These are phyloP conservation scores for Annona squamosa DNA, from an alignment of 164 flowering plant genomes.

Conservation along the genomic window DNA sequence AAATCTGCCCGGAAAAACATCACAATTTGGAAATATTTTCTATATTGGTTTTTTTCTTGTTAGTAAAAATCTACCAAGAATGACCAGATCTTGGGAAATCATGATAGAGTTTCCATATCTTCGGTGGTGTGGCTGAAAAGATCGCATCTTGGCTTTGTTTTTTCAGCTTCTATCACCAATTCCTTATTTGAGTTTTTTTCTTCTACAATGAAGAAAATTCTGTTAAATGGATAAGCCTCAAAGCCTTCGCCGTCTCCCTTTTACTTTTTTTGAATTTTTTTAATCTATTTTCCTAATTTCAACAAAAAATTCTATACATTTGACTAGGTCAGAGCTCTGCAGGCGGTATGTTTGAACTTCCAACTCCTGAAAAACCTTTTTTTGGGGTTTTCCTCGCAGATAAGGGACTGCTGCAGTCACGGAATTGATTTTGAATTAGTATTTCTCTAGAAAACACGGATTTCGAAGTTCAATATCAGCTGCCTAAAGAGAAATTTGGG, in stretches of 20 bases:
- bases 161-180: constrained; percentile 1
- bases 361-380: background rate
- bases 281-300: background rate
- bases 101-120: background rate
- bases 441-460: background rate
- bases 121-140: background rate
- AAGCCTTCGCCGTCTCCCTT: background rate
- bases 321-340: background rate
- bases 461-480: background rate
- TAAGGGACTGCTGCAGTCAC: background rate
- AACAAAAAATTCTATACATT: background rate
- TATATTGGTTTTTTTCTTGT: constrained; percentile 1
- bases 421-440: background rate
- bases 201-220: background rate
- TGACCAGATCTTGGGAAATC: background rate
- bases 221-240: background rate
- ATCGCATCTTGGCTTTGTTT: background rate
- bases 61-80: background rate
- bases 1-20: background rate
- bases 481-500: background rate
- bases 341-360: background rate
- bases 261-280: background rate
- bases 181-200: constrained; percentile 10
- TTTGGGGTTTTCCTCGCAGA: background rate
- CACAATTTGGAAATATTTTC: background rate